A percentile compares a stretch with the other conserved stretches of the same genome.
phyloP scores from a whole-genome alignment of 169 alveolate genomes.

The Eimeria brunetti region DNA sequence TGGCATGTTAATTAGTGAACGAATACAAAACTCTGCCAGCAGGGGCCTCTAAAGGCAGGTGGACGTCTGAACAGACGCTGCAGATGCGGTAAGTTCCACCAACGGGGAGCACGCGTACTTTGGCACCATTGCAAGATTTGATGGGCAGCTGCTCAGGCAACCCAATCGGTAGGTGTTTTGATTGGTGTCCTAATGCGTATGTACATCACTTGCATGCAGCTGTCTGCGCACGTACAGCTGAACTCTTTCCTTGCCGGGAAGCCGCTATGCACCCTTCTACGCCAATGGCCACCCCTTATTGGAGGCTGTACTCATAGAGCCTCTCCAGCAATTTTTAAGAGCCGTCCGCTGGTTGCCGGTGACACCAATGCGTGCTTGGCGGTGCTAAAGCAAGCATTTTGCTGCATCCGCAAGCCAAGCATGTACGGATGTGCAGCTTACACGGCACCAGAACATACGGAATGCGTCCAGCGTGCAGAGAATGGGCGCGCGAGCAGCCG shows the following conservation, averaged over 20 bases:
- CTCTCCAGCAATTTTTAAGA: not conserved
- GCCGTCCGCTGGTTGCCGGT: not conserved
- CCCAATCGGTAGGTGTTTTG: not conserved
- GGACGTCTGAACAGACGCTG: not conserved
- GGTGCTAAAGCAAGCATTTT: not conserved
- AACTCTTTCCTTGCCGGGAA: not conserved
- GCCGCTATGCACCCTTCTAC: not conserved
- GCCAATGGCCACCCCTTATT: not conserved
- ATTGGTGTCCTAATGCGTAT: not conserved
- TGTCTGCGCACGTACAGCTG: not conserved
- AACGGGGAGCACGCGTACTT: not conserved
- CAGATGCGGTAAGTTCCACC: not conserved
- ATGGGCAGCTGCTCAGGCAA: not conserved
- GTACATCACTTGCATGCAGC: not conserved
- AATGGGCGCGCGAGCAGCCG: not conserved
- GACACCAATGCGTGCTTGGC: not conserved
- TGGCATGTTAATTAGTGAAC: not conserved
- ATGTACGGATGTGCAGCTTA: not conserved
- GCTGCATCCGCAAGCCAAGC: not conserved
- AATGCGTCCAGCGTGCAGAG: not conserved
- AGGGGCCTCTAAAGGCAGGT: not conserved
- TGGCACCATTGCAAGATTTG: not conserved
- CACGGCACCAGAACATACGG: not conserved
- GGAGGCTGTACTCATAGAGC: not conserved
- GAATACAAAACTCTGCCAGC: not conserved